Base-by-base conservation (phyloP, 2,329 filamentous ascomycete genomes). In the Aspergillus sp. region DNA sequence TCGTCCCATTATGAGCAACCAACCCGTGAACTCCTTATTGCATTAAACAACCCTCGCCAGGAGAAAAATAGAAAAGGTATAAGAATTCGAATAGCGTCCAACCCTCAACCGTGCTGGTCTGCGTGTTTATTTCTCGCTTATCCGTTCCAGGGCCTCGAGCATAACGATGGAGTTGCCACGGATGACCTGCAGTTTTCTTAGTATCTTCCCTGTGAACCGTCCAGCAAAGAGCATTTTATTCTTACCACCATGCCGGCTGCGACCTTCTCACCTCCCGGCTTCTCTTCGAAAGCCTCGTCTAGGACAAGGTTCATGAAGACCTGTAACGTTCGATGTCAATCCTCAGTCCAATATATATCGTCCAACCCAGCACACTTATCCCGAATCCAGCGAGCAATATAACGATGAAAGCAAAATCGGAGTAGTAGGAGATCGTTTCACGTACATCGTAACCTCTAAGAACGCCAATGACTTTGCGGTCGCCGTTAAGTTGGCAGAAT, bases 281-380 rank as follows among this genome's bases (percentile, higher is more conserved):
- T 95, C 76, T 96, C 90, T 70, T 98, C 93, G 42, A 95, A 83
- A 17, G 93, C 91, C 61, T 98, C 93, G 69, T 98, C 94, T 20
- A 98, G 81, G 39, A 98, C 93, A 65, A 98, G 90, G 74, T 98
- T 98, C 65, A 98, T 77, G 75, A 97, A 98, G 53, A 97, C 90
- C 91, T 96, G 57, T 7, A 17, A 32, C 32, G 39, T 35, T 22
- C 23, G 50, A 23, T 35, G 50, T 46, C 39, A 54, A 49, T n/a
- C 15, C 25, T n/a, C 42, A 6, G 30, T 35, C n/a, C 25, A 43
- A 12, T 5, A 20, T 22, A 9, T 30, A n/a, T 17, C 13, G n/a
- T 23, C 22, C 23, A 7, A 37, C 17, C 17, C 5, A 13, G 7
- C 17, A 10, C 19, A 17, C 33, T n/a, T 9, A 19, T 22, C 15